These are phyloP conservation scores for Rhizoclosmatium globosum DNA, from an alignment of 192 early-diverging fungal genomes.

Conservation along the genomic window DNA sequence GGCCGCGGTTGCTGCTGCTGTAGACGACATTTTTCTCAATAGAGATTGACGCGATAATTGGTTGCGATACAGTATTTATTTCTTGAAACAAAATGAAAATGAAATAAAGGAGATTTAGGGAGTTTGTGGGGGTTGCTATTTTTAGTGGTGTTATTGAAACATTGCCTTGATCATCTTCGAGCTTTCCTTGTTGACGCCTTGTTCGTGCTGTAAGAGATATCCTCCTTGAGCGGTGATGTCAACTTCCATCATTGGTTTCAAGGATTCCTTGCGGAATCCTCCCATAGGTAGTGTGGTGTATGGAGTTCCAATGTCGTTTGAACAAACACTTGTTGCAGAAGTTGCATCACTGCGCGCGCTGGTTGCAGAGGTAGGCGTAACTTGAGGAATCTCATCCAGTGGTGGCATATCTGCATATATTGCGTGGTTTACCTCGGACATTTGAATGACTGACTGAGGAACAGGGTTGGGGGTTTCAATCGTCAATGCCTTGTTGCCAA, in stretches of 20 bases:
- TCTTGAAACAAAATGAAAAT: neutral
- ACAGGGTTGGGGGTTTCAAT: neutral
- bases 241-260: slow-evolving; percentile 28
- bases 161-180: neutral
- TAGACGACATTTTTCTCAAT: slow-evolving; percentile 1
- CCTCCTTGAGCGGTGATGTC: neutral
- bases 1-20: slow-evolving; percentile 6
- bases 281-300: slow-evolving; percentile 30
- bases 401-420: neutral
- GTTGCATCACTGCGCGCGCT: neutral
- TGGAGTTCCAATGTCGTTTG: slow-evolving; percentile 13
- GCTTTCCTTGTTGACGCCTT: neutral
- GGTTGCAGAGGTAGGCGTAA: neutral
- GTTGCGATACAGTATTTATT: neutral
- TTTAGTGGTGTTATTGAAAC: neutral
- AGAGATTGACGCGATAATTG: slow-evolving; percentile 2
- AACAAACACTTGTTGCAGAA: slow-evolving; percentile 15
- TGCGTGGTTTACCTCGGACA: slow-evolving; percentile 3
- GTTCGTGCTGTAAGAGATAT: slow-evolving; percentile 9
- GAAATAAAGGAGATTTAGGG: neutral
- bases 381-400: neutral
- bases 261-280: slow-evolving; percentile 17
- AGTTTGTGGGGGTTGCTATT: neutral
- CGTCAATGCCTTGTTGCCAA: neutral
- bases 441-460: slow-evolving; percentile 6